Evolutionary conservation across 306 rosid genomes (phyloP).

Genomic region (Astragalus membranaceus): DNA sequence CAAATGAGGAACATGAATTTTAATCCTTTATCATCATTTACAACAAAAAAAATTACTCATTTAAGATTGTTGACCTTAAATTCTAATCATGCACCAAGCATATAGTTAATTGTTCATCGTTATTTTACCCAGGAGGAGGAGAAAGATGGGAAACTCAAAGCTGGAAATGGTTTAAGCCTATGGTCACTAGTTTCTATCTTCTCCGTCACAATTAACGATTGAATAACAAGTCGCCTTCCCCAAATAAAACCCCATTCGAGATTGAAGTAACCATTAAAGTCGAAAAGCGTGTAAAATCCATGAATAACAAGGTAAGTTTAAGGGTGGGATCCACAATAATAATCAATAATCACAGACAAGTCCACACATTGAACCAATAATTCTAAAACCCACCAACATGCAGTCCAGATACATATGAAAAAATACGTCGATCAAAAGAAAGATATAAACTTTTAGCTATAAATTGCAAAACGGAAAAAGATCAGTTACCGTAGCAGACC

Average conservation of each 20-base stretch:
- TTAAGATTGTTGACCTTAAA: neutral
- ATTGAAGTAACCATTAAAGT: neutral
- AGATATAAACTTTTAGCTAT: neutral
- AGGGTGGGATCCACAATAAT: constrained; percentile 27
- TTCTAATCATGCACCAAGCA: neutral
- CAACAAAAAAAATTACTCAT: neutral
- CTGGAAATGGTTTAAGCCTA: neutral
- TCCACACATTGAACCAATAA: neutral
- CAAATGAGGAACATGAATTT: neutral
- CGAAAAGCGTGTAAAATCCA: neutral
- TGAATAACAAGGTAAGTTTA: neutral
- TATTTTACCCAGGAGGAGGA: neutral
- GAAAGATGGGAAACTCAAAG: neutral
- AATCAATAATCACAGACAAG: neutral
- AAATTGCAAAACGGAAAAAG: neutral
- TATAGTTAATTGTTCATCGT: neutral
- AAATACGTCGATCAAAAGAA: neutral
- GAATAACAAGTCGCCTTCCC: neutral
- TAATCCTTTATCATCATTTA: too few species aligned
- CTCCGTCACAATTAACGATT: neutral
- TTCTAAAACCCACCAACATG: constrained; percentile 23
- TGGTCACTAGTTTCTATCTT: neutral
- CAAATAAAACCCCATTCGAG: neutral
- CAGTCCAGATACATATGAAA: neutral
- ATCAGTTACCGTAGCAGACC: constrained; percentile 84